These are phyloP conservation scores for Rutstroemia sp. DNA, from an alignment of 2,329 filamentous ascomycete species.

Conservation along the genomic window DNA sequence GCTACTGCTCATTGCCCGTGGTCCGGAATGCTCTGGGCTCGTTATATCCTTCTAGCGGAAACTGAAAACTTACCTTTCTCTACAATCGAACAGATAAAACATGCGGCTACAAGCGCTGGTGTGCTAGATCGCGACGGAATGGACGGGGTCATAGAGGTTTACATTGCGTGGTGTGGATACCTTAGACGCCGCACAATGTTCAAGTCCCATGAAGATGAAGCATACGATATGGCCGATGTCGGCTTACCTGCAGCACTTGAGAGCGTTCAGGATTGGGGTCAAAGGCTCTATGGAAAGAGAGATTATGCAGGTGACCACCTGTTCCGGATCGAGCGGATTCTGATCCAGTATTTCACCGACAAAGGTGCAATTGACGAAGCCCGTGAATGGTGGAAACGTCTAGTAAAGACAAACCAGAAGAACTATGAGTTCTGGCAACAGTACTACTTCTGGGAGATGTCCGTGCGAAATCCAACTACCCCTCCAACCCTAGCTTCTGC, in stretches of 20 bases:
- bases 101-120: constrained; percentile 79
- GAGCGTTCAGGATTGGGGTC: constrained; percentile 71
- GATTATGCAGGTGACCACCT: constrained; percentile 79
- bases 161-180: constrained; percentile 91
- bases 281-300: constrained; percentile 61
- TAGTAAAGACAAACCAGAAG: constrained; percentile 61
- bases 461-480: constrained; percentile 31
- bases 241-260: constrained; percentile 81
- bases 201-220: constrained; percentile 67
- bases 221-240: constrained; percentile 82
- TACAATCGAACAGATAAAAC: constrained; percentile 83
- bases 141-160: constrained; percentile 82
- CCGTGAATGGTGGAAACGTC: constrained; percentile 66
- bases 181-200: constrained; percentile 79
- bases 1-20: constrained; percentile 88
- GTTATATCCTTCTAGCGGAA: constrained; percentile 80
- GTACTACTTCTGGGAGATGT: constrained; percentile 88
- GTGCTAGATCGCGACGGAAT: constrained; percentile 80
- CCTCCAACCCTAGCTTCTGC: constrained; percentile 68
- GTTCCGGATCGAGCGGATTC: constrained; percentile 83
- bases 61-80: constrained; percentile 67
- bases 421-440: constrained; percentile 91
- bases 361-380: constrained; percentile 72
- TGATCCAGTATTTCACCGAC: constrained; percentile 85
- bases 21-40: constrained; percentile 85